phyloP scores from a whole-genome alignment of 2,329 filamentous ascomycete genomes.

The Phoma sp. region DNA sequence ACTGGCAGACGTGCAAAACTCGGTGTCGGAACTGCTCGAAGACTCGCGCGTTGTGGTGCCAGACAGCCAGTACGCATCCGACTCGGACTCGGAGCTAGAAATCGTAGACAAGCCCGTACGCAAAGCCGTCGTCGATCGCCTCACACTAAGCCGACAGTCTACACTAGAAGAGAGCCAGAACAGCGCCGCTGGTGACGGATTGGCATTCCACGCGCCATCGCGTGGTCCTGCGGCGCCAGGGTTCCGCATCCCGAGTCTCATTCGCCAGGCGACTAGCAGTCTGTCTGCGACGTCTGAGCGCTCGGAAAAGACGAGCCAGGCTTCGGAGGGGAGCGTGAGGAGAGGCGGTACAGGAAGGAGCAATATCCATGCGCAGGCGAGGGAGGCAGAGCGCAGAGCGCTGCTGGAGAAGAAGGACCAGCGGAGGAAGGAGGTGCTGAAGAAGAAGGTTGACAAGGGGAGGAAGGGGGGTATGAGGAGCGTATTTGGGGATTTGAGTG shows the following conservation, averaged over 20 bases:
- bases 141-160: slow-evolving; percentile 68
- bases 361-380: slow-evolving; percentile 65
- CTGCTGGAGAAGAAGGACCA: slow-evolving; percentile 60
- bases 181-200: slow-evolving; percentile 41
- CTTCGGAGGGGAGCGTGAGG: slow-evolving; percentile 47
- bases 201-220: slow-evolving; percentile 64
- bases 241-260: slow-evolving; percentile 74
- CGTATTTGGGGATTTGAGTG: slow-evolving; percentile 41
- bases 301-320: slow-evolving; percentile 22
- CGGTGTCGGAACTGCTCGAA: slow-evolving; percentile 83
- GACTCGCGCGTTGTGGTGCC: slow-evolving; percentile 63
- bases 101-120: slow-evolving; percentile 33
- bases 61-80: slow-evolving; percentile 54
- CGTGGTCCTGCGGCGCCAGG: slow-evolving; percentile 43
- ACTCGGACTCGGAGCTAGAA: slow-evolving; percentile 49
- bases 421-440: slow-evolving; percentile 58
- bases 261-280: slow-evolving; percentile 74
- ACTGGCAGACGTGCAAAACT: slow-evolving; percentile 81
- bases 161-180: slow-evolving; percentile 33
- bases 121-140: slow-evolving; percentile 72
- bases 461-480: slow-evolving; percentile 39
- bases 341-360: slow-evolving; percentile 65
- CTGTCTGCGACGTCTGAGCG: slow-evolving; percentile 41
- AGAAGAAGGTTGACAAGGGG: slow-evolving; percentile 50
- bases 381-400: slow-evolving; percentile 63